These are phyloP conservation scores for Bipolaris cookei DNA, from an alignment of 2,329 filamentous ascomycete species.

Conservation along the genomic window DNA sequence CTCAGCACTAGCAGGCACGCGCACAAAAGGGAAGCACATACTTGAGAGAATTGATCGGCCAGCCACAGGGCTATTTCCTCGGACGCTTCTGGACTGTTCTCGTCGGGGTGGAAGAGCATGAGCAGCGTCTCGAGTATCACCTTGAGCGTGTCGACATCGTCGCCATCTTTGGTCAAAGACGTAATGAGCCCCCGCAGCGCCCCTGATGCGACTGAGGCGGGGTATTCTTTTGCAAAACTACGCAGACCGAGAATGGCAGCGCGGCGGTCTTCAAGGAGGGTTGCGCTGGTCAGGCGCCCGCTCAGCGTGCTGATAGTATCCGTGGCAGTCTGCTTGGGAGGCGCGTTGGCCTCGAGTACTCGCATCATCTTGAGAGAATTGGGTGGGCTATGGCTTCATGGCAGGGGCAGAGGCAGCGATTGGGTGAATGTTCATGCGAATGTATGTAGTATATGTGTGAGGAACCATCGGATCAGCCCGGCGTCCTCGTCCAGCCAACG, in stretches of 20 bases:
- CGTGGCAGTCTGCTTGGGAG: slow-evolving; percentile 93
- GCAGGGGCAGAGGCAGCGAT: slow-evolving; percentile 7
- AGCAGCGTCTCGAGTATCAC: slow-evolving; percentile 92
- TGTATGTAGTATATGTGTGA: not conserved
- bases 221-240: slow-evolving; percentile 96
- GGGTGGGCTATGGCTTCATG: slow-evolving; percentile 30
- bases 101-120: slow-evolving; percentile 82
- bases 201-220: slow-evolving; percentile 92
- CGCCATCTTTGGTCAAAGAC: slow-evolving; percentile 82
- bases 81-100: slow-evolving; percentile 79
- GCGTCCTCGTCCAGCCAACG: not conserved
- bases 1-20: slow-evolving; percentile 54
- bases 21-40: slow-evolving; percentile 47
- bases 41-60: slow-evolving; percentile 96
- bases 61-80: slow-evolving; percentile 96
- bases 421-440: slow-evolving; percentile 1
- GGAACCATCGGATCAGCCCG: slow-evolving; percentile 2
- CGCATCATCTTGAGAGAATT: slow-evolving; percentile 51
- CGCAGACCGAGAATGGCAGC: slow-evolving; percentile 86
- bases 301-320: slow-evolving; percentile 93
- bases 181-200: slow-evolving; percentile 88
- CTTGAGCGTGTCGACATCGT: slow-evolving; percentile 96
- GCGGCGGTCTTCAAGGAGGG: slow-evolving; percentile 89
- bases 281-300: slow-evolving; percentile 84
- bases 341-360: slow-evolving; percentile 73